These are phyloP conservation scores for Asterochloris sp. DNA, from an alignment of 139 green algal genomes.

Conservation along the genomic window DNA sequence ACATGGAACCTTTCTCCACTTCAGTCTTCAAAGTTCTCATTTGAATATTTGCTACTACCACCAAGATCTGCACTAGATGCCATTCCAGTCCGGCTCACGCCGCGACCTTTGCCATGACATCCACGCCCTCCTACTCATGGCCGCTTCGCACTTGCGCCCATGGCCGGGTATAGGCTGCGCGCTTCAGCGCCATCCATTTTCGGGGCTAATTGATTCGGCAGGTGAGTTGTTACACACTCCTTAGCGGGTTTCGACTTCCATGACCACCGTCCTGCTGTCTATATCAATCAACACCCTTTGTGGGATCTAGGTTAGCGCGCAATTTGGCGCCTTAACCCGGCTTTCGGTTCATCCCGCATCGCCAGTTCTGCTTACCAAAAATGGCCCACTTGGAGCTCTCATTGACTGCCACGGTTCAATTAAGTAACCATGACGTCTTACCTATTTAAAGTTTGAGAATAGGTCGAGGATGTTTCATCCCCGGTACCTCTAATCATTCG, in stretches of 20 bases:
- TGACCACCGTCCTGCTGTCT: slow-evolving; percentile 95
- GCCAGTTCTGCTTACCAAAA: slow-evolving; percentile 97
- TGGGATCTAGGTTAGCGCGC: slow-evolving; percentile 91
- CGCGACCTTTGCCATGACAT: slow-evolving; percentile 72
- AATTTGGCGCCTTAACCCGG: slow-evolving; percentile 87
- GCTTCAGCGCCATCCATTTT: slow-evolving; percentile 97
- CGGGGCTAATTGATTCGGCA: slow-evolving; percentile 95
- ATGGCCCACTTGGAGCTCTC: slow-evolving; percentile 86
- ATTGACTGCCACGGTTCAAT: slow-evolving; percentile 79
- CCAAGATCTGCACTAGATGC: slow-evolving; percentile 90
- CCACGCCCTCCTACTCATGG: slow-evolving; percentile 91
- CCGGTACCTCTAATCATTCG: slow-evolving; percentile 91
- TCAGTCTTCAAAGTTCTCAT: slow-evolving; percentile 93
- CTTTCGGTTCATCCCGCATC: slow-evolving; percentile 95
- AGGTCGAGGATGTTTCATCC: slow-evolving; percentile 82
- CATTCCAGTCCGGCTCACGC: slow-evolving; percentile 84
- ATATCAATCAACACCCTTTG: slow-evolving; percentile 94
- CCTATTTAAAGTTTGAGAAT: slow-evolving; percentile 98
- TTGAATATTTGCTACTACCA: slow-evolving; percentile 96
- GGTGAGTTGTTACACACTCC: slow-evolving; percentile 98
- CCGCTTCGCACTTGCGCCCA: slow-evolving; percentile 77
- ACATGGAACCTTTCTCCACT: slow-evolving; percentile 93
- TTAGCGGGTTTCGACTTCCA: slow-evolving; percentile 98
- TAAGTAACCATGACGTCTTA: slow-evolving; percentile 79
- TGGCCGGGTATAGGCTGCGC: slow-evolving; percentile 85